These are phyloP conservation scores for Fusarium sp. DNA, from an alignment of 2,329 filamentous ascomycete genomes.

Conservation along the genomic window DNA sequence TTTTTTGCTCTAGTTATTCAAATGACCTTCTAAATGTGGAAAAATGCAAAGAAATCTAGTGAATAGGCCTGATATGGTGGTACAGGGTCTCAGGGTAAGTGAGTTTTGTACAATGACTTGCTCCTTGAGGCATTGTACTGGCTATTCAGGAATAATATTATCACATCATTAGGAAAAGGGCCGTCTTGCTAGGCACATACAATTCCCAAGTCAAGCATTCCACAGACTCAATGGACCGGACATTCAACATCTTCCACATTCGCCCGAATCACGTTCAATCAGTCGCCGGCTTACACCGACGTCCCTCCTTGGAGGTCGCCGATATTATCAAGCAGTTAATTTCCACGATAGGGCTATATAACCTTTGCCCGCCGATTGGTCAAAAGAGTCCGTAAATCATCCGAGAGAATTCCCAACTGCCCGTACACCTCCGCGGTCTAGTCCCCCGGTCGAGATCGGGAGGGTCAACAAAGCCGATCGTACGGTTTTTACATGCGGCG, in stretches of 20 bases:
- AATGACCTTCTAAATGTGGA: too few species aligned
- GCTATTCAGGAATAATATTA: not conserved
- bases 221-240: not conserved
- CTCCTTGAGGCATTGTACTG: not conserved
- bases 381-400: constrained; percentile 9
- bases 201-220: not conserved
- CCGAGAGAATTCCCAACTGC: constrained; percentile 8
- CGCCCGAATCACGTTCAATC: not conserved
- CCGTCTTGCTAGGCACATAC: not conserved
- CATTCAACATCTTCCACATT: not conserved
- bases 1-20: not conserved
- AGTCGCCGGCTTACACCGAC: not conserved
- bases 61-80: not conserved
- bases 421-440: constrained; percentile 3
- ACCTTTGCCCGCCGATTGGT: not conserved
- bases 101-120: not conserved
- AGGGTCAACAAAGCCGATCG: constrained; percentile 27
- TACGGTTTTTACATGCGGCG: constrained; percentile 15
- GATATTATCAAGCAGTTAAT: not conserved
- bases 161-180: not conserved
- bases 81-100: not conserved
- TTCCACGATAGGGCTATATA: not conserved
- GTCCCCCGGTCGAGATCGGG: constrained; percentile 10
- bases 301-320: not conserved
- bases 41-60: not conserved